Conservation (phyloP, 2,329 filamentous ascomycete genomes). For the Neurospora crassa region DNA sequence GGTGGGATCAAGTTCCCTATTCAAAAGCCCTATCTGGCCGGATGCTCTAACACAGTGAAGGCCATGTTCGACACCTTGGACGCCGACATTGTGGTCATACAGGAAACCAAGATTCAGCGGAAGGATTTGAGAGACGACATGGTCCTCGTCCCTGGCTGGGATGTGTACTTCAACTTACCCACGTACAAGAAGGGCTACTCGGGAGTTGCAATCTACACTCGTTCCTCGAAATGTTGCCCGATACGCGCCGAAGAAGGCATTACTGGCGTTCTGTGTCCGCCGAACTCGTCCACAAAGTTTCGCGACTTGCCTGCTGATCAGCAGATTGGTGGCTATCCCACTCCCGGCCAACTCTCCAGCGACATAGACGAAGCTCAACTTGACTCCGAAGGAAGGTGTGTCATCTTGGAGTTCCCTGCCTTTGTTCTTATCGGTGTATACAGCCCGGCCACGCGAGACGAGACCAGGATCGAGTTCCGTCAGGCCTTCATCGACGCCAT, state of each 20-base stretch:
- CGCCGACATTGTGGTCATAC: conserved; percentile 88
- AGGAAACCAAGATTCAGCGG: conserved; percentile 91
- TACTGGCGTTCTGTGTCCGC: conserved; percentile 66
- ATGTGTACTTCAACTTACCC: conserved; percentile 89
- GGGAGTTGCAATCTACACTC: conserved; percentile 89
- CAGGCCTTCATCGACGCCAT: conserved; percentile 70
- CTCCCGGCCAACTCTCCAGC: conserved; percentile 52
- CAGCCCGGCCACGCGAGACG: conserved; percentile 81
- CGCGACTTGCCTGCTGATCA: conserved; percentile 63
- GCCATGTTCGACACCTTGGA: conserved; percentile 92
- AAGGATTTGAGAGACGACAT: conserved; percentile 92
- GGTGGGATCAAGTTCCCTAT: neutral
- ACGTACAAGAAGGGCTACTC: conserved; percentile 97
- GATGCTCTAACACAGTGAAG: conserved; percentile 19
- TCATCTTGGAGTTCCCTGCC: conserved; percentile 85
- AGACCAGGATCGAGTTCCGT: conserved; percentile 73
- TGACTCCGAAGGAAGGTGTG: conserved; percentile 85
- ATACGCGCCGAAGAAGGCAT: conserved; percentile 92
- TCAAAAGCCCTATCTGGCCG: neutral
- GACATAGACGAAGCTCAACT: conserved; percentile 60
- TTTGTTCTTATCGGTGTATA: conserved; percentile 93
- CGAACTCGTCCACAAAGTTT: conserved; percentile 61
- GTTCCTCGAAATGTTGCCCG: conserved; percentile 75
- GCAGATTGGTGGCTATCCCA: conserved; percentile 85
- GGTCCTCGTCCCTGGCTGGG: conserved; percentile 91